phyloP scores from a whole-genome alignment of 2,329 filamentous ascomycete genomes.

The Anisogramma anomala region DNA sequence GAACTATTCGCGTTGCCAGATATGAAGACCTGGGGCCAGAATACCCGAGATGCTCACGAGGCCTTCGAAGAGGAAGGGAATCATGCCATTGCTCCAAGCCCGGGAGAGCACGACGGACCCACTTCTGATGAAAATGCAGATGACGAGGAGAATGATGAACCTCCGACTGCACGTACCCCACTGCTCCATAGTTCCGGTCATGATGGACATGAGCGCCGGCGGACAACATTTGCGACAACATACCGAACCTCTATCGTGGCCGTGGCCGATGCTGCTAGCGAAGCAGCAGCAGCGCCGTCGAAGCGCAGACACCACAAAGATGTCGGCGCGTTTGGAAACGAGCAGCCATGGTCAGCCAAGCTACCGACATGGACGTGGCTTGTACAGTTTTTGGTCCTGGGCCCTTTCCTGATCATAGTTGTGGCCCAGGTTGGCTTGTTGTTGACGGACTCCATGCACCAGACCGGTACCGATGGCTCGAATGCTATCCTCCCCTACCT shows the following conservation, averaged over 20 bases:
- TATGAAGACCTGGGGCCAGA: constrained; percentile 57
- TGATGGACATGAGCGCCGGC: constrained; percentile 27
- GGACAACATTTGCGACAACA: constrained; percentile 39
- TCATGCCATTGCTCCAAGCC: constrained; percentile 29
- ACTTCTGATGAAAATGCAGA: constrained; percentile 25
- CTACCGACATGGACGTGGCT: constrained; percentile 81
- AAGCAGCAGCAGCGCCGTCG: constrained; percentile 1
- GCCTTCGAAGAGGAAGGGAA: constrained; percentile 25
- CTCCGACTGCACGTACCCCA: constrained; percentile 42
- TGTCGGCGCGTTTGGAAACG: constrained; percentile 46
- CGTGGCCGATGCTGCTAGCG: constrained; percentile 16
- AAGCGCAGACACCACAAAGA: constrained; percentile 16
- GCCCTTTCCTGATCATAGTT: constrained; percentile 66
- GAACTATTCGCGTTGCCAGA: constrained; percentile 68
- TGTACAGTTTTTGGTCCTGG: constrained; percentile 70
- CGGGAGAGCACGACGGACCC: constrained; percentile 23
- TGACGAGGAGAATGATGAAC: constrained; percentile 21
- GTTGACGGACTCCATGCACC: constrained; percentile 58
- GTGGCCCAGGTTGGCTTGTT: constrained; percentile 66
- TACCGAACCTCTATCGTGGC: constrained; percentile 39
- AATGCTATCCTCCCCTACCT: constrained; percentile 61
- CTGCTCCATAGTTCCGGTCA: constrained; percentile 25
- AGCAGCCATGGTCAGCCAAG: constrained; percentile 75
- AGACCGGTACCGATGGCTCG: constrained; percentile 78
- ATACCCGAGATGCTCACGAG: constrained; percentile 40